Evolutionary conservation across 177 flowering plant species (phyloP).

Genomic region (Vitis hybrid): DNA sequence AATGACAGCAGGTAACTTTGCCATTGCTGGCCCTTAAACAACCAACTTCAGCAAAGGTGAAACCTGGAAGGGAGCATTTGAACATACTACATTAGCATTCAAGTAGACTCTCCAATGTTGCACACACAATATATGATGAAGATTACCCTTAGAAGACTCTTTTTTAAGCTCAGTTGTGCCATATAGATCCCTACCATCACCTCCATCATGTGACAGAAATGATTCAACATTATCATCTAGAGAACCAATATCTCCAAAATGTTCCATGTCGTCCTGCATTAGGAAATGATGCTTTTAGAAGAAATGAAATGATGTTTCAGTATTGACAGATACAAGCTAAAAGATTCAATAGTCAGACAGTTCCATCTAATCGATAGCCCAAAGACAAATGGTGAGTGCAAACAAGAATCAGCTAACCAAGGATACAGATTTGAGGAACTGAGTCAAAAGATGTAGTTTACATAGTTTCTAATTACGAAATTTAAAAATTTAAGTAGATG

Average conservation of each 20-base stretch:
- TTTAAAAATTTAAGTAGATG: not conserved
- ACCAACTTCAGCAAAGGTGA: slow-evolving; percentile 67
- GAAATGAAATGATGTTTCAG: not conserved
- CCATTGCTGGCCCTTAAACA: slow-evolving; percentile 59
- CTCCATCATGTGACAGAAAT: slow-evolving; percentile 72
- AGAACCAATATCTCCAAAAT: slow-evolving; percentile 67
- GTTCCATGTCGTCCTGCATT: slow-evolving; percentile 85
- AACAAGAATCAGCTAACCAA: not conserved
- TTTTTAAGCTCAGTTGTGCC: slow-evolving; percentile 63
- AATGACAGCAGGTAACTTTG: slow-evolving; percentile 87
- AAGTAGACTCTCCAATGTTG: not conserved
- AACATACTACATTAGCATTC: not conserved
- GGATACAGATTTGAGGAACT: not conserved
- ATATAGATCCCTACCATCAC: slow-evolving; percentile 69
- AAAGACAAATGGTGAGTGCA: not conserved
- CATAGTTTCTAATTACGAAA: not conserved
- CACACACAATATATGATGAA: not conserved
- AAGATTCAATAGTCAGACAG: too few species aligned
- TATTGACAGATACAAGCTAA: too few species aligned
- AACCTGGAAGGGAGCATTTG: slow-evolving; percentile 42
- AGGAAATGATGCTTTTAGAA: slow-evolving; percentile 16
- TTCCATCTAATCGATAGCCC: too few species aligned
- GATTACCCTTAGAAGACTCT: slow-evolving; percentile 69
- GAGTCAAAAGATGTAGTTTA: not conserved
- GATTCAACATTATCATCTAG: slow-evolving; percentile 83